These are phyloP conservation scores for Alternaria ventricosa DNA, from an alignment of 2,329 filamentous ascomycete species.

Conservation along the genomic window DNA sequence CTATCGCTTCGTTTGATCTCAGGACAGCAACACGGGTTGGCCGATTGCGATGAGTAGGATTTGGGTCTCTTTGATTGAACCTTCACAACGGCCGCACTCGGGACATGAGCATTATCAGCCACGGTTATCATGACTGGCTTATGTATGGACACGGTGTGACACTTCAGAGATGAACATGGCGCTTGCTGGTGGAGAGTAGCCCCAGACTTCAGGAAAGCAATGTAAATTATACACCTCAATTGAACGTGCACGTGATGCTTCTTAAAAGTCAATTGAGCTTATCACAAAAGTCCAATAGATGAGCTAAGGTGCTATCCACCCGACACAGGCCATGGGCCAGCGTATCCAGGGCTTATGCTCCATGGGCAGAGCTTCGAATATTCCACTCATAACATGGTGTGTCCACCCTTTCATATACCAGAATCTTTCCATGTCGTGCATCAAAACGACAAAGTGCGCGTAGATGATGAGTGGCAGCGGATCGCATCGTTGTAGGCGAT, in stretches of 20 bases:
- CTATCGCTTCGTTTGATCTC: not conserved
- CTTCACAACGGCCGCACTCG: not conserved
- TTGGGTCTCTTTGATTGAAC: not conserved
- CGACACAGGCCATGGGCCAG: slow-evolving; percentile 32
- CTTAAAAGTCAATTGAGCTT: not conserved
- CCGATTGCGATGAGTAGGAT: not conserved
- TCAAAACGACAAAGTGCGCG: slow-evolving; percentile 36
- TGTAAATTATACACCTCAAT: not conserved
- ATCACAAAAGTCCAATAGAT: not conserved
- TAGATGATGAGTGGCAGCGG: slow-evolving; percentile 30
- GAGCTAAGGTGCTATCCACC: slow-evolving; percentile 30
- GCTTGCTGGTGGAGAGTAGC: not conserved
- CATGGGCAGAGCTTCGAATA: slow-evolving; percentile 22
- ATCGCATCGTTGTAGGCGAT: slow-evolving; percentile 30
- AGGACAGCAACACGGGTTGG: not conserved
- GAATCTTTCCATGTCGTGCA: slow-evolving; percentile 35
- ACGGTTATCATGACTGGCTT: not conserved
- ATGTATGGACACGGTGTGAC: not conserved
- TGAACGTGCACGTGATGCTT: not conserved
- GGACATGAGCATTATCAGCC: not conserved
- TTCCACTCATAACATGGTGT: slow-evolving; percentile 34
- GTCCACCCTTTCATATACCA: slow-evolving; percentile 45
- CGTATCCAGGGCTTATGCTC: slow-evolving; percentile 31
- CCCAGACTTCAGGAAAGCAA: not conserved
- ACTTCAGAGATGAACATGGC: not conserved